phyloP scores from a whole-genome alignment of 164 flowering plant species.

The Pachysandra terminalis region DNA sequence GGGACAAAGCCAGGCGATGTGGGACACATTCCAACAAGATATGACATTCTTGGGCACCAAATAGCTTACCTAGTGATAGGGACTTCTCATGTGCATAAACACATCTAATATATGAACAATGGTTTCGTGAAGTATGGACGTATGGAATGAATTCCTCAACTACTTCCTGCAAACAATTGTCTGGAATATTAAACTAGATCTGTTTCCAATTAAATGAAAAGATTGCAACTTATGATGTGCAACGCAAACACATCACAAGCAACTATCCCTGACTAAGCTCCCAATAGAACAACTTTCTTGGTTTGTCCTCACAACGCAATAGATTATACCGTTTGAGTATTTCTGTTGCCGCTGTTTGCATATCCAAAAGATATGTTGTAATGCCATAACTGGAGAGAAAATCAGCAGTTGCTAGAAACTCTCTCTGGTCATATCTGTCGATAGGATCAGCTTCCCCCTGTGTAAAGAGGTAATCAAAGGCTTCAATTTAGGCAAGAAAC shows the following conservation, averaged over 20 bases:
- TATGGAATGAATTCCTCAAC: slow-evolving; percentile 58
- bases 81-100: slow-evolving; percentile 55
- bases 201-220: no score
- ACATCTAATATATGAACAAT: slow-evolving; percentile 55
- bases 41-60: slow-evolving; percentile 61
- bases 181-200: no score
- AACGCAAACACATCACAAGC: no score
- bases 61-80: slow-evolving; percentile 67
- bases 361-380: slow-evolving; percentile 40
- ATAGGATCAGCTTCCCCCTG: slow-evolving; percentile 67
- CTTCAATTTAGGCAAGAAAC: no score
- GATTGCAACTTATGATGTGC: no score
- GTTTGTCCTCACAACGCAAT: no score
- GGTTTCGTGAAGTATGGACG: slow-evolving; percentile 53
- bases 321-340: slow-evolving; percentile 58
- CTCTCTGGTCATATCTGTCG: slow-evolving; percentile 57
- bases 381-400: slow-evolving; percentile 60
- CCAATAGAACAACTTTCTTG: no score
- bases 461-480: slow-evolving; percentile 2
- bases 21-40: no score
- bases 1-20: no score
- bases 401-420: slow-evolving; percentile 76
- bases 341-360: slow-evolving; percentile 66
- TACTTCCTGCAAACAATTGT: slow-evolving; percentile 60
- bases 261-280: no score